Percentiles rank a stretch among this genome's conserved stretches.
phyloP scores from a whole-genome alignment of 2,329 filamentous ascomycete genomes.

The Daldinia eschscholtzii region DNA sequence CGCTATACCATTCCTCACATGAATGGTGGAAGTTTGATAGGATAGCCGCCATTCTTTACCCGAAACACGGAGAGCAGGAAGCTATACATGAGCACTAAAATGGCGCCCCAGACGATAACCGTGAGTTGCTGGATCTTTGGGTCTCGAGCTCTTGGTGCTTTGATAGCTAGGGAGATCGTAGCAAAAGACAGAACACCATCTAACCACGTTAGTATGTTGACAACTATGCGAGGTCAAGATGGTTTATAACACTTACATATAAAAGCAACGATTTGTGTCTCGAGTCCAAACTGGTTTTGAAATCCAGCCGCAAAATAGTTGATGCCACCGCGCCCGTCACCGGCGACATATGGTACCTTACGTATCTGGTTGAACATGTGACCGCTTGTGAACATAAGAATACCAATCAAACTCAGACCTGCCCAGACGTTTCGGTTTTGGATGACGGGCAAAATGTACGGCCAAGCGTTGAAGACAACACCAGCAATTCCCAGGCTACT shows the following conservation, averaged over 20 bases:
- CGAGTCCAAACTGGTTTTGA: constrained; percentile 91
- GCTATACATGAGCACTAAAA: constrained; percentile 89
- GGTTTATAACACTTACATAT: constrained; percentile 78
- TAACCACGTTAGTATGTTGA: constrained; percentile 48
- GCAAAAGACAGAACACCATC: constrained; percentile 85
- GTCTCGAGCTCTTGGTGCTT: constrained; percentile 89
- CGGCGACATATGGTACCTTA: constrained; percentile 91
- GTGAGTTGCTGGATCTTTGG: constrained; percentile 82
- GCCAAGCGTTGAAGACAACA: constrained; percentile 76
- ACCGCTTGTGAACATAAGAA: constrained; percentile 93
- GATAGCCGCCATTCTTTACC: constrained; percentile 94
- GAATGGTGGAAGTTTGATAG: constrained; percentile 94
- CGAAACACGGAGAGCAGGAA: constrained; percentile 95
- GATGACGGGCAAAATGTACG: constrained; percentile 83
- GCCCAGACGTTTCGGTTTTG: constrained; percentile 97
- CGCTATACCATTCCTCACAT: constrained; percentile 57
- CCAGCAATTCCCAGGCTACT: constrained; percentile 78
- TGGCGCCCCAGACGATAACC: constrained; percentile 81
- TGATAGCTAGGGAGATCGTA: constrained; percentile 89
- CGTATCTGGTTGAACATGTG: constrained; percentile 99
- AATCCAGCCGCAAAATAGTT: constrained; percentile 93
- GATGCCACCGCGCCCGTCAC: constrained; percentile 86
- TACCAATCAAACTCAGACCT: constrained; percentile 85
- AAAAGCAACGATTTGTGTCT: constrained; percentile 94
- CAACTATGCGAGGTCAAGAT: background rate